Evolutionary conservation across 2,329 filamentous ascomycete species (phyloP), one percentile per base, ranked within the genome.

Genomic region (Alternaria hordeiaustralica): DNA sequence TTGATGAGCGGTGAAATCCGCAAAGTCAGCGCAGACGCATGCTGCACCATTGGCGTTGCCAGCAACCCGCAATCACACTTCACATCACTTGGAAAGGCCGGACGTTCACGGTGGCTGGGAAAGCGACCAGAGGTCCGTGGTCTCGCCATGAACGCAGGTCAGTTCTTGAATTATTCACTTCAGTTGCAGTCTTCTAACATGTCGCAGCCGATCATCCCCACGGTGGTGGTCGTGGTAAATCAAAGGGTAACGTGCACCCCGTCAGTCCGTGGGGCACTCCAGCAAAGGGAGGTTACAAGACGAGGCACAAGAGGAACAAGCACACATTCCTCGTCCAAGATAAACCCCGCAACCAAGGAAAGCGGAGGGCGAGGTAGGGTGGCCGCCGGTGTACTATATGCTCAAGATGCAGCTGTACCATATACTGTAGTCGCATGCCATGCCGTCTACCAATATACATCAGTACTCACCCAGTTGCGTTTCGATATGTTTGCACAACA

Each of bases 171-270:
- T 30, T 13, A 36, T n/a, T 28, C 44, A 26, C 36, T 23, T 36
- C n/a, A 9, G 21, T 36, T 46, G 33, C 15, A 59, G 33, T 41
- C 18, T 50, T 25, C 69, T 71, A 65, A 74, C 70, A 47, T 49
- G 28, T 55, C 65, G 47, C 74, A 89, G 92, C 90, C 74, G 96
- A 99, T 78, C 96, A 99, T 87, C 96, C 96, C 77, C 96, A 99
- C 81, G 96, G 96, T 88, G 96, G 96, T 92, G 96, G 96, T 82
- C 89, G 96, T 87, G 96, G 96, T 85, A 99, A 99, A 85, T 97
- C 94, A 61, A 99, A 99, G 92, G 94, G 96, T 89, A 97, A 97
- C 79, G 89, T 94, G 65, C 87, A 97, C 78, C 96, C 96, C 33
- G 93, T 96, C 74, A 97, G 93, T 83, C 96, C 96, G 63, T 99